phyloP scores from a whole-genome alignment of 1,284 basidiomycete genomes.

The Puccinia brachypodii region DNA sequence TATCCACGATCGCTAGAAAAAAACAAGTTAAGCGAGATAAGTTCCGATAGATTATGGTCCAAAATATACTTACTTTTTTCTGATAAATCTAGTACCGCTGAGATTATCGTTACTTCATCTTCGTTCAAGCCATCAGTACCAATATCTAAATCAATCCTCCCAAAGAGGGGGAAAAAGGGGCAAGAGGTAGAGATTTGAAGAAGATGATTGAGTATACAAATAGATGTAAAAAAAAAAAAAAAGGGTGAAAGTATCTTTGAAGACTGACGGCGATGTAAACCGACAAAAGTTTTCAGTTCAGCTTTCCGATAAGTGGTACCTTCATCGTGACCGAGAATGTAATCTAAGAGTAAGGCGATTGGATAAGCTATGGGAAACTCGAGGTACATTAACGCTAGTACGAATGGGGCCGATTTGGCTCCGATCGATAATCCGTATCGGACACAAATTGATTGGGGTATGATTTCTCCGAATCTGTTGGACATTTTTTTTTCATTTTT shows the following conservation, averaged over 20 bases:
- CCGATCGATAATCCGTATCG: slow-evolving; percentile 61
- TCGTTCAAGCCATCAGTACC: slow-evolving; percentile 57
- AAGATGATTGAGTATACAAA: neutral
- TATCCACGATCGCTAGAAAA: slow-evolving; percentile 53
- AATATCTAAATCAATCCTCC: slow-evolving; percentile 46
- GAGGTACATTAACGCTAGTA: slow-evolving; percentile 58
- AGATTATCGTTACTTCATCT: slow-evolving; percentile 57
- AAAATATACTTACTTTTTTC: slow-evolving; percentile 33
- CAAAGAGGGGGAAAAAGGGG: neutral
- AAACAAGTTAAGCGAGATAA: slow-evolving; percentile 15
- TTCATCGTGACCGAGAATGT: slow-evolving; percentile 60
- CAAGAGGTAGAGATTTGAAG: neutral
- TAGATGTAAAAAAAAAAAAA: neutral
- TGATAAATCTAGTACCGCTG: slow-evolving; percentile 43
- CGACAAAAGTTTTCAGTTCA: slow-evolving; percentile 58
- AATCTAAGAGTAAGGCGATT: slow-evolving; percentile 58
- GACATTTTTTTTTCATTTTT: neutral
- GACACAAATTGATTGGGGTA: slow-evolving; percentile 60
- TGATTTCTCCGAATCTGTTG: slow-evolving; percentile 56
- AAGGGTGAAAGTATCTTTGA: no score
- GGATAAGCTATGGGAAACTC: slow-evolving; percentile 60
- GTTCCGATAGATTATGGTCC: neutral
- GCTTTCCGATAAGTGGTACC: slow-evolving; percentile 58
- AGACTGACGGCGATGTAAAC: slow-evolving; percentile 57
- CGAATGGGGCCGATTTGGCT: slow-evolving; percentile 60